These are phyloP conservation scores for Suhomyces xylopsoci DNA, from an alignment of 805 yeast species.

Conservation along the genomic window DNA sequence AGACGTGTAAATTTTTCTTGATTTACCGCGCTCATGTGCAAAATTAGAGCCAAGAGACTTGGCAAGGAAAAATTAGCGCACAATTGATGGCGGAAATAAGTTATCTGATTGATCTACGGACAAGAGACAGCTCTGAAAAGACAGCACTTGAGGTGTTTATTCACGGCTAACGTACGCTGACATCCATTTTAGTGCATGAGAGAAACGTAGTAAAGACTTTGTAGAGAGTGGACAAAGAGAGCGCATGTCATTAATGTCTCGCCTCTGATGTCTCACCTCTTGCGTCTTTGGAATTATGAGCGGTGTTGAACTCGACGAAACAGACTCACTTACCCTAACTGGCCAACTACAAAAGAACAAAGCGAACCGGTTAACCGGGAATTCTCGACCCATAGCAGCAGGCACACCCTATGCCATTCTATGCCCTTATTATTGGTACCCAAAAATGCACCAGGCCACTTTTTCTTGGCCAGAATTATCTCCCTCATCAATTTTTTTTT, in stretches of 20 bases:
- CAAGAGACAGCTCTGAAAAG: no score
- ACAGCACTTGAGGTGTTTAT: no score
- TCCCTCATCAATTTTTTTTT: neutral
- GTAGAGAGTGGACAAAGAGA: no score
- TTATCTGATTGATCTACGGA: neutral
- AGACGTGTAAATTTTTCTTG: neutral
- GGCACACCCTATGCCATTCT: neutral
- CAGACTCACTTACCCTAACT: no score
- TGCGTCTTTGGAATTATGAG: no score
- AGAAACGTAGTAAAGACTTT: no score
- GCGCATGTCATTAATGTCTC: no score
- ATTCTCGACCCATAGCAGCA: neutral
- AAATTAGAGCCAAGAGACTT: neutral
- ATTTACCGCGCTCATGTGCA: neutral
- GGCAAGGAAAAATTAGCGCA: neutral
- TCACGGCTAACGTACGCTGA: no score
- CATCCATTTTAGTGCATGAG: no score
- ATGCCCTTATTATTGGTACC: neutral
- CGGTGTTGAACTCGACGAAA: no score
- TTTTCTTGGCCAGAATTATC: neutral
- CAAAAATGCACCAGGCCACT: neutral
- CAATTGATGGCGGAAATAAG: neutral
- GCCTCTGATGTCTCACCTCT: no score
- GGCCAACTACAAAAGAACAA: neutral
- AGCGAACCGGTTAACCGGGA: neutral